phyloP scores from a whole-genome alignment of 1,139 yeast genomes.

The Debaryomyces fabryi region DNA sequence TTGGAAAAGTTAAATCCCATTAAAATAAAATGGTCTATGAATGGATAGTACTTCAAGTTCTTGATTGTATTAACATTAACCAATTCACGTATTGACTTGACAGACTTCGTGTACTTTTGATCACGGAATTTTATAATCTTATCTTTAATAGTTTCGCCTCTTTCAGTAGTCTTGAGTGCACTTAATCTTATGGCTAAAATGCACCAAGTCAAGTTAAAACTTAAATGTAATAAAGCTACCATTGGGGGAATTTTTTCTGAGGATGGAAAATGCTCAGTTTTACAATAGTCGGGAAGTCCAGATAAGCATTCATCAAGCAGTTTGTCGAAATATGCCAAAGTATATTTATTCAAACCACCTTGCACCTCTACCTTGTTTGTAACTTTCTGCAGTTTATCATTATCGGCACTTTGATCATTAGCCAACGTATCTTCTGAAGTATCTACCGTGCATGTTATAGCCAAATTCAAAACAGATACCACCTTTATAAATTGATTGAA shows the following conservation, averaged over 20 bases:
- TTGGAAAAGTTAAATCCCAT: constrained; percentile 24
- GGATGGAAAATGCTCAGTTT: constrained; percentile 12
- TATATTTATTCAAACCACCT: constrained; percentile 14
- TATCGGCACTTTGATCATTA: constrained; percentile 9
- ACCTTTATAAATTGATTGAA: constrained; percentile 23
- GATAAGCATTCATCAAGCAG: constrained; percentile 17
- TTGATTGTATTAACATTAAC: constrained; percentile 15
- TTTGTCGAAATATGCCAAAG: constrained; percentile 20
- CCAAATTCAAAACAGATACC: constrained; percentile 21
- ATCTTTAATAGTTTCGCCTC: constrained; percentile 13
- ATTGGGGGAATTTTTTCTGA: constrained; percentile 17
- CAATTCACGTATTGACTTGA: constrained; percentile 15
- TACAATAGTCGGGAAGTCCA: constrained; percentile 21
- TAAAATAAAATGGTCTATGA: constrained; percentile 22
- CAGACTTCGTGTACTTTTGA: constrained; percentile 20
- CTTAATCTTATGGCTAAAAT: constrained; percentile 22
- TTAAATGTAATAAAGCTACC: constrained; percentile 19
- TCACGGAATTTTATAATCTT: constrained; percentile 19
- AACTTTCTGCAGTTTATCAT: neutral
- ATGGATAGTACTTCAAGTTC: constrained; percentile 18
- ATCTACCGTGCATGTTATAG: constrained; percentile 25
- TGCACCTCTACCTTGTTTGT: neutral
- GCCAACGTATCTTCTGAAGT: constrained; percentile 14
- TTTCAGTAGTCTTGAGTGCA: constrained; percentile 13
- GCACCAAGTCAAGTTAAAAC: constrained; percentile 23